Percentiles rank a stretch among this genome's conserved stretches.
phyloP scores from a whole-genome alignment of 2,329 filamentous ascomycete genomes.

The Colletotrichum cuscutae region DNA sequence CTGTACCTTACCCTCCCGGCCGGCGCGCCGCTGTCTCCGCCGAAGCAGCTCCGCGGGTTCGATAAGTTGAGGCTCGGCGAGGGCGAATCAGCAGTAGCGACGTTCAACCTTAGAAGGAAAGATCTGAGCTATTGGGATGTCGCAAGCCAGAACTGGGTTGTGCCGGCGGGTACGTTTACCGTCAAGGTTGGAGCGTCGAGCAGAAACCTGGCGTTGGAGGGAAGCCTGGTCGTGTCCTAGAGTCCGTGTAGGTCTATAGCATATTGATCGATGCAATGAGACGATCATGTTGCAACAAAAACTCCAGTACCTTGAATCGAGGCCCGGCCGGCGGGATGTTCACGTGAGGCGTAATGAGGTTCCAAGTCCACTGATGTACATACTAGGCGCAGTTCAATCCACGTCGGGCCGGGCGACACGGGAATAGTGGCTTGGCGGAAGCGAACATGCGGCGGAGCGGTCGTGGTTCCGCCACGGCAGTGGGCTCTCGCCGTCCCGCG shows the following conservation, averaged over 20 bases:
- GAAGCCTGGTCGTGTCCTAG: conserved; percentile 31
- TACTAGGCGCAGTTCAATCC: not conserved
- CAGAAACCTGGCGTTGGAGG: conserved; percentile 54
- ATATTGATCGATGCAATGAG: not conserved
- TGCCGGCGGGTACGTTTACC: conserved; percentile 56
- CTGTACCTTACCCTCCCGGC: conserved; percentile 60
- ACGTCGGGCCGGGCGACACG: not conserved
- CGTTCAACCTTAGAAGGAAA: conserved; percentile 66
- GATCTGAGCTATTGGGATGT: conserved; percentile 76
- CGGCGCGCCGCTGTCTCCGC: conserved; percentile 53
- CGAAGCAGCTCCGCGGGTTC: conserved; percentile 73
- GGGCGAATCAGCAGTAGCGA: conserved; percentile 59
- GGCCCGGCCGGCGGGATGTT: not conserved
- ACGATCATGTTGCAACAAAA: not conserved
- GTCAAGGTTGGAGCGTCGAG: conserved; percentile 58
- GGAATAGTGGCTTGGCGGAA: not conserved
- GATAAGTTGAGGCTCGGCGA: conserved; percentile 66
- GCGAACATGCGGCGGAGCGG: not conserved
- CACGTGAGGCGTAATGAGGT: not conserved
- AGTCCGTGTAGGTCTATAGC: not conserved
- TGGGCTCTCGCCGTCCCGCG: not conserved
- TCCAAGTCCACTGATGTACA: not conserved
- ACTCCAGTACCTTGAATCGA: not conserved
- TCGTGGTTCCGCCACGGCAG: not conserved
- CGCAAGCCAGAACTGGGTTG: conserved; percentile 67